Conservation (phyloP, 257 asterid species). For the Gardenia jasminoides region DNA sequence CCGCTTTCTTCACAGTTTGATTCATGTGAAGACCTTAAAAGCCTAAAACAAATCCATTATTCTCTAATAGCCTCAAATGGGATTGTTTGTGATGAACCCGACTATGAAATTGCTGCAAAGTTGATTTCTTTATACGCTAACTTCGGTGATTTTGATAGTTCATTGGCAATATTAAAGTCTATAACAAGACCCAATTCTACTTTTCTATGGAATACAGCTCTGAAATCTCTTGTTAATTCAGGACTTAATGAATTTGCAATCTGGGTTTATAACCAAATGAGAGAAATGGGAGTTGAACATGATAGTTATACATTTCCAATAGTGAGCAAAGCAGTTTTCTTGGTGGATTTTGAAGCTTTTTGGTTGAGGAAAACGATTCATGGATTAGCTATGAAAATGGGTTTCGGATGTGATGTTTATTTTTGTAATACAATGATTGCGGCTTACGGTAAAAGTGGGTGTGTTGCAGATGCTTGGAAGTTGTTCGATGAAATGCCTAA, state of each 20-base stretch:
- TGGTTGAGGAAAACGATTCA: conserved; percentile 36
- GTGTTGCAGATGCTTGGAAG: conserved; percentile 30
- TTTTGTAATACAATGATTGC: conserved; percentile 40
- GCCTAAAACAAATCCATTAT: conserved; percentile 39
- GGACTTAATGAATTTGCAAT: conserved; percentile 32
- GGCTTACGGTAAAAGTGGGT: conserved; percentile 21
- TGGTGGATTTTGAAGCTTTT: conserved; percentile 14
- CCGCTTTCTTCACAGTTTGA: conserved; percentile 18
- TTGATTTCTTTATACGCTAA: conserved; percentile 33
- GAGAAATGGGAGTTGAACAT: conserved; percentile 35
- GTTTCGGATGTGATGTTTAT: conserved; percentile 39
- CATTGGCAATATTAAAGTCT: conserved; percentile 26
- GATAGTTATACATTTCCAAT: conserved; percentile 50
- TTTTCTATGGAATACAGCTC: conserved; percentile 38
- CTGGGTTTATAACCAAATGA: conserved; percentile 37
- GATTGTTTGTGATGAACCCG: background rate
- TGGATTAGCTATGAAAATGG: conserved; percentile 37
- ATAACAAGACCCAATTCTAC: conserved; percentile 21
- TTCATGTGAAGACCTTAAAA: conserved; percentile 35
- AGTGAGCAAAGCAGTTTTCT: conserved; percentile 24
- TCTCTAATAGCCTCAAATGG: conserved; percentile 30
- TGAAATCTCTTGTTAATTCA: conserved; percentile 31
- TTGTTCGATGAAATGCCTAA: conserved; percentile 45
- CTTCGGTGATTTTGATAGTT: conserved; percentile 28
- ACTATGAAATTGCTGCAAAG: conserved; percentile 19